A percentile compares a stretch with the other conserved stretches of the same genome.
These are phyloP conservation scores for Russula sp. DNA, from an alignment of 768 basidiomycete genomes.

Conservation along the genomic window DNA sequence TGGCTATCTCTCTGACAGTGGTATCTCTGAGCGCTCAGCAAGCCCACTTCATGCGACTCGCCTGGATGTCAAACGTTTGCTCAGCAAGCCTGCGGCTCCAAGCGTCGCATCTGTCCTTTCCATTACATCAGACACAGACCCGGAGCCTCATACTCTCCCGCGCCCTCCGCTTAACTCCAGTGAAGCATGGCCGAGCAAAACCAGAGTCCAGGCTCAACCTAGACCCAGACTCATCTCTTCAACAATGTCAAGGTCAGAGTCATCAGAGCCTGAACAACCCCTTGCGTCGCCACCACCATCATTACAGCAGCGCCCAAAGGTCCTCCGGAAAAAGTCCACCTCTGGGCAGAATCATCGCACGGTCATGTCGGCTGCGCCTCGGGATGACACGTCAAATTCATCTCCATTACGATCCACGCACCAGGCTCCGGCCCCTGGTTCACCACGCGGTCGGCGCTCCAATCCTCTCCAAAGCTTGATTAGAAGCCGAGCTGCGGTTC, in stretches of 20 bases:
- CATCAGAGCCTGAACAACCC: constrained; percentile 12
- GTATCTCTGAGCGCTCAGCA: constrained; percentile 18
- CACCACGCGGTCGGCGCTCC: constrained; percentile 13
- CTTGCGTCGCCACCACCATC: not conserved
- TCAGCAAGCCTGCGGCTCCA: constrained; percentile 30
- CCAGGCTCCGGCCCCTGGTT: constrained; percentile 1
- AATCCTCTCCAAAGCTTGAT: constrained; percentile 18
- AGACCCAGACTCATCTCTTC: not conserved
- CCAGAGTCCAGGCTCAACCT: constrained; percentile 5
- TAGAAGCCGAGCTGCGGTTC: constrained; percentile 6
- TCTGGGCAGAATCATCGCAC: not conserved
- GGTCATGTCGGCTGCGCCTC: not conserved
- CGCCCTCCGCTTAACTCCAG: constrained; percentile 3
- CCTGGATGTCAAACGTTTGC: constrained; percentile 30
- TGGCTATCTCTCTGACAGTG: constrained; percentile 28
- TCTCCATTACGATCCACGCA: constrained; percentile 7
- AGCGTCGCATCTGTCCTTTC: constrained; percentile 27
- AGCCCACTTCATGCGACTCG: constrained; percentile 23
- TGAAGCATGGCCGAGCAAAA: constrained; percentile 19
- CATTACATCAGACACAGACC: constrained; percentile 29
- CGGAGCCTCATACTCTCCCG: constrained; percentile 17
- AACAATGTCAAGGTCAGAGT: not conserved
- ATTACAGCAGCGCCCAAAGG: constrained; percentile 12
- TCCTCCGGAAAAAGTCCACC: constrained; percentile 17
- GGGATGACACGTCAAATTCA: constrained; percentile 4